These are phyloP conservation scores for Colletotrichum paranaense DNA, from an alignment of 2,329 filamentous ascomycete genomes.

Conservation along the genomic window DNA sequence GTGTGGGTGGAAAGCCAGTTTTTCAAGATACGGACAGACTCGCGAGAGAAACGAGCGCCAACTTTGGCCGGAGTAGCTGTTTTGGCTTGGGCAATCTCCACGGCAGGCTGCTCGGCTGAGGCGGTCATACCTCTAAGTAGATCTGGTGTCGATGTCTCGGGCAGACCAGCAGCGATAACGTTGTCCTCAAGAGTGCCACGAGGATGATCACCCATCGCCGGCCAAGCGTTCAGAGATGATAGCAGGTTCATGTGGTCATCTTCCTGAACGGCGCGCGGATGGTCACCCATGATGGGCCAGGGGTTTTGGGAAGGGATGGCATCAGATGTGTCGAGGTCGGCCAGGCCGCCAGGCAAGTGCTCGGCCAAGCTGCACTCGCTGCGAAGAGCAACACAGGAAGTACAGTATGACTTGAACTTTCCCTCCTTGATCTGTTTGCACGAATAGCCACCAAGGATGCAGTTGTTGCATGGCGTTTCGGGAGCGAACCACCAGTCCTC, in stretches of 20 bases:
- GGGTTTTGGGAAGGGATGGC: constrained; percentile 42
- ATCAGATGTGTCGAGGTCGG: constrained; percentile 36
- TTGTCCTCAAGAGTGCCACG: constrained; percentile 48
- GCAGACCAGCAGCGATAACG: constrained; percentile 37
- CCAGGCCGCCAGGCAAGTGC: constrained; percentile 1
- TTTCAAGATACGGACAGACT: constrained; percentile 84
- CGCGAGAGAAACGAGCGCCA: constrained; percentile 81
- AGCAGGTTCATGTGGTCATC: constrained; percentile 44
- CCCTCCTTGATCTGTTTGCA: constrained; percentile 72
- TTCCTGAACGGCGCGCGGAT: constrained; percentile 41
- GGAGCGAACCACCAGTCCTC: constrained; percentile 56
- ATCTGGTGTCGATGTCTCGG: constrained; percentile 39
- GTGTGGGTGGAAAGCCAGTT: constrained; percentile 85
- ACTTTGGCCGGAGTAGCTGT: constrained; percentile 65
- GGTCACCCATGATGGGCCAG: constrained; percentile 35
- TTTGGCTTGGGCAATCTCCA: constrained; percentile 39
- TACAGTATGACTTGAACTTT: constrained; percentile 70
- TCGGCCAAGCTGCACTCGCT: constrained; percentile 66
- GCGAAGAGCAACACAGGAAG: constrained; percentile 70
- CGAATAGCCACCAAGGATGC: constrained; percentile 62
- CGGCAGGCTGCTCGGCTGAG: constrained; percentile 38
- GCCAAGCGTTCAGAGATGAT: constrained; percentile 39
- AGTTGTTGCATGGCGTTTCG: constrained; percentile 63
- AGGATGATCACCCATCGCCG: constrained; percentile 39
- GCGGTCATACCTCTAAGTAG: constrained; percentile 39